A percentile compares a stretch with the other conserved stretches of the same genome.
Evolutionary conservation across 75 land plant species (phyloP).

Genomic region (Isoetes taiwanensis): DNA sequence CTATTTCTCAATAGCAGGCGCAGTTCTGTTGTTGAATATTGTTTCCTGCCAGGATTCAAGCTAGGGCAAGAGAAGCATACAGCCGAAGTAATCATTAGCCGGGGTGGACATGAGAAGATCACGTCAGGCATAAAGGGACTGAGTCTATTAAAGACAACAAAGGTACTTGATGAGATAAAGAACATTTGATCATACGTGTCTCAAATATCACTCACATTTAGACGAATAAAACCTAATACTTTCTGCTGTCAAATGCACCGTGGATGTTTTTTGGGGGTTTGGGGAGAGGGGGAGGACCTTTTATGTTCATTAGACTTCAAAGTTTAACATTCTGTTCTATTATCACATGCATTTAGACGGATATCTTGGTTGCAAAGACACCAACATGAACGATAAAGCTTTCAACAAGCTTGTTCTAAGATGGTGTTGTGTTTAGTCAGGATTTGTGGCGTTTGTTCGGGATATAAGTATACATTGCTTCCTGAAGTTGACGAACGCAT

Average conservation of each 20-base stretch:
- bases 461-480: constrained; percentile 69
- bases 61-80: constrained; percentile 85
- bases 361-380: background rate
- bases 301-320: background rate
- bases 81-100: constrained; percentile 52
- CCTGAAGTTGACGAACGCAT: constrained; percentile 85
- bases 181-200: too few relatives aligned
- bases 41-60: constrained; percentile 55
- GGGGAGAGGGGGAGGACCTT: background rate
- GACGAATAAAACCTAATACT: too few relatives aligned
- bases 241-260: too few relatives aligned
- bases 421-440: constrained; percentile 62
- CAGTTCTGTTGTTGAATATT: background rate
- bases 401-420: background rate
- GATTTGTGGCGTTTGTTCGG: constrained; percentile 83
- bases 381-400: background rate
- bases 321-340: constrained; percentile 2
- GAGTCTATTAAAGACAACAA: constrained; percentile 80
- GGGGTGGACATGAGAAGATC: constrained; percentile 30
- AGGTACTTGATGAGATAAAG: too few relatives aligned
- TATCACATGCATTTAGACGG: background rate
- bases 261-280: too few relatives aligned
- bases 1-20: background rate
- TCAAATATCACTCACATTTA: too few relatives aligned
- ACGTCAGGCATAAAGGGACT: constrained; percentile 69